Percentiles rank a stretch among this genome's conserved stretches.
Conservation (phyloP, 2,329 filamentous ascomycete genomes). For the Penicillium sp. region DNA sequence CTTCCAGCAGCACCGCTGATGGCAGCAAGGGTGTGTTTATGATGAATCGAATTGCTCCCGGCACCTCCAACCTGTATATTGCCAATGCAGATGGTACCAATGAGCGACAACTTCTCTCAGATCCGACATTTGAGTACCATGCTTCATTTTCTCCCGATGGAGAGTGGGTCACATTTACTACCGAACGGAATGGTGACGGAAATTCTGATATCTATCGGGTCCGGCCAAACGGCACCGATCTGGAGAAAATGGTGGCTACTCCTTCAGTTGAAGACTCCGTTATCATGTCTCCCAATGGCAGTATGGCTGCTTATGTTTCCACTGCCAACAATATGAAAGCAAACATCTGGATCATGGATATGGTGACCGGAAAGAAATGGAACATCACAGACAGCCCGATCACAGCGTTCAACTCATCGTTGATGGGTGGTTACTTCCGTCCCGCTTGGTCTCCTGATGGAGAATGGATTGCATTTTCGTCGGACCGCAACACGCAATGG, state of each 20-base stretch:
- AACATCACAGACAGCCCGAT: too few relatives aligned
- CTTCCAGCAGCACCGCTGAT: not conserved
- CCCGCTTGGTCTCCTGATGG: slow-evolving; percentile 46
- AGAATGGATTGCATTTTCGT: slow-evolving; percentile 44
- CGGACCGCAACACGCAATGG: slow-evolving; percentile 46
- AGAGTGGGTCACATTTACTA: slow-evolving; percentile 42
- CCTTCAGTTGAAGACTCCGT: slow-evolving; percentile 40
- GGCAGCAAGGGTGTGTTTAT: slow-evolving; percentile 23
- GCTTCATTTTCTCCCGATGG: slow-evolving; percentile 41
- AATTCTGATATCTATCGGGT: slow-evolving; percentile 45
- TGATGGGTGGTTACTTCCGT: slow-evolving; percentile 40
- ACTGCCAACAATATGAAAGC: too few relatives aligned
- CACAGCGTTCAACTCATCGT: slow-evolving; percentile 13
- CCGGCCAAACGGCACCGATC: slow-evolving; percentile 35
- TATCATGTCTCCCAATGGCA: slow-evolving; percentile 18
- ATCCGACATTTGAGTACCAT: slow-evolving; percentile 43
- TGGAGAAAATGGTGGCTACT: slow-evolving; percentile 37
- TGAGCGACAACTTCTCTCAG: slow-evolving; percentile 34
- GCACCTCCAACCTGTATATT: slow-evolving; percentile 1
- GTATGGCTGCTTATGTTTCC: too few relatives aligned
- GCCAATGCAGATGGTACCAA: slow-evolving; percentile 37
- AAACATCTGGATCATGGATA: too few relatives aligned
- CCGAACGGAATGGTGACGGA: slow-evolving; percentile 42
- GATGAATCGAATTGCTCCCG: slow-evolving; percentile 7
- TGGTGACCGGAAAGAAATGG: too few relatives aligned